phyloP scores from a whole-genome alignment of 2,329 filamentous ascomycete species.

The Pseudocercospora fuligena region DNA sequence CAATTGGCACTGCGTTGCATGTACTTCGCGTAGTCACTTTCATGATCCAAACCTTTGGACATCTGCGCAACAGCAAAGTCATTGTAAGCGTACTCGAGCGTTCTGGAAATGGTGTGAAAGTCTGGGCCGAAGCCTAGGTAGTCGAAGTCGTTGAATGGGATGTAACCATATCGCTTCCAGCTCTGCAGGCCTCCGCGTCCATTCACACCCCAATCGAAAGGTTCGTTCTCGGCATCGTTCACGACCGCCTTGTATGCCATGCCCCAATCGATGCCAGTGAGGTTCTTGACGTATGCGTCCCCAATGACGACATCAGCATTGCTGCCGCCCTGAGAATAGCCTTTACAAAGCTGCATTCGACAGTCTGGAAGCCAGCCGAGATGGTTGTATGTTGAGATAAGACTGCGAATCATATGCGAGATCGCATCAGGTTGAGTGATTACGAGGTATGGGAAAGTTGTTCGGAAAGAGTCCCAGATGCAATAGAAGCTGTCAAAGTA shows the following conservation, averaged over 20 bases:
- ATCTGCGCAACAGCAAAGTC: conserved; percentile 72
- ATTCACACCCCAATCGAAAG: conserved; percentile 70
- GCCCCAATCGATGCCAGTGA: conserved; percentile 65
- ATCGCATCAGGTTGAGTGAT: conserved; percentile 65
- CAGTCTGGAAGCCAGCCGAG: conserved; percentile 71
- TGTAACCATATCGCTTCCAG: conserved; percentile 73
- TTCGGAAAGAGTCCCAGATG: conserved; percentile 68
- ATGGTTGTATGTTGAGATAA: conserved; percentile 70
- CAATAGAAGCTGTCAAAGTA: conserved; percentile 75
- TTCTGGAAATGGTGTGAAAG: conserved; percentile 69
- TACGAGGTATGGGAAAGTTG: conserved; percentile 66
- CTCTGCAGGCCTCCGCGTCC: conserved; percentile 71
- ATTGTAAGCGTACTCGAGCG: conserved; percentile 73
- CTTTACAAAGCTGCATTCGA: conserved; percentile 74
- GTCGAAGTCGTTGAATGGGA: conserved; percentile 54
- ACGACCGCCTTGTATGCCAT: conserved; percentile 71
- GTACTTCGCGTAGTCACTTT: conserved; percentile 61
- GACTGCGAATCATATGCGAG: conserved; percentile 67
- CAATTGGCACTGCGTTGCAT: conserved; percentile 68
- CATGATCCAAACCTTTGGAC: conserved; percentile 61
- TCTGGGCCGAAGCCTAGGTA: conserved; percentile 69
- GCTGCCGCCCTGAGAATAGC: conserved; percentile 60
- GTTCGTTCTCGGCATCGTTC: conserved; percentile 73
- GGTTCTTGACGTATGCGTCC: conserved; percentile 70
- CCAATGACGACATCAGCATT: conserved; percentile 65